Conservation (phyloP, 2,329 filamentous ascomycete genomes). For the Pseudocercospora ulei region DNA sequence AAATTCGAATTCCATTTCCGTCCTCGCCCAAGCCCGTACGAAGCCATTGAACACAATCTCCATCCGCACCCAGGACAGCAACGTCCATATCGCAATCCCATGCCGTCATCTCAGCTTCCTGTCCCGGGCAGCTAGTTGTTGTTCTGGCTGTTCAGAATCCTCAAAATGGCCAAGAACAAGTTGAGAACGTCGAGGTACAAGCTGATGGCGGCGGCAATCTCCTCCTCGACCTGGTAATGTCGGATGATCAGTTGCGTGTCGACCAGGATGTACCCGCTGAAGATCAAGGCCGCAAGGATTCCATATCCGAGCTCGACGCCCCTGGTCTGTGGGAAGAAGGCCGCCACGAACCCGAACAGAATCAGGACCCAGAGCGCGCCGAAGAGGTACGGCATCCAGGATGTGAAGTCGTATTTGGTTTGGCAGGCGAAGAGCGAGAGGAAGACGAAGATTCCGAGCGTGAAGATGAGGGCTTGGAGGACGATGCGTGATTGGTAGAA, state of each 20-base stretch:
- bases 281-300: constrained; percentile 70
- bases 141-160: constrained; percentile 91
- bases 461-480: constrained; percentile 80
- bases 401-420: constrained; percentile 95
- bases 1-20: too few relatives aligned
- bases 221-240: constrained; percentile 78
- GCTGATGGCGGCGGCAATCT: constrained; percentile 52
- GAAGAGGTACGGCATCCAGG: constrained; percentile 92
- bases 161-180: constrained; percentile 86
- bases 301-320: constrained; percentile 80
- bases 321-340: constrained; percentile 76
- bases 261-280: constrained; percentile 88
- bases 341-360: constrained; percentile 83
- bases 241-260: constrained; percentile 94
- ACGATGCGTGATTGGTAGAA: constrained; percentile 80
- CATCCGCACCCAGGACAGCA: too few relatives aligned
- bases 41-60: too few relatives aligned
- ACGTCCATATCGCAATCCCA: neutral
- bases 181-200: constrained; percentile 66
- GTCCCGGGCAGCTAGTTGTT: constrained; percentile 61
- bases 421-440: constrained; percentile 82
- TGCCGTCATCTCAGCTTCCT: neutral
- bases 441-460: constrained; percentile 55
- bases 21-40: too few relatives aligned
- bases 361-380: constrained; percentile 82